Percentiles rank a stretch among this genome's conserved stretches.
These are phyloP conservation scores for Colletotrichum sp. DNA, from an alignment of 2,329 filamentous ascomycete genomes.

Conservation along the genomic window DNA sequence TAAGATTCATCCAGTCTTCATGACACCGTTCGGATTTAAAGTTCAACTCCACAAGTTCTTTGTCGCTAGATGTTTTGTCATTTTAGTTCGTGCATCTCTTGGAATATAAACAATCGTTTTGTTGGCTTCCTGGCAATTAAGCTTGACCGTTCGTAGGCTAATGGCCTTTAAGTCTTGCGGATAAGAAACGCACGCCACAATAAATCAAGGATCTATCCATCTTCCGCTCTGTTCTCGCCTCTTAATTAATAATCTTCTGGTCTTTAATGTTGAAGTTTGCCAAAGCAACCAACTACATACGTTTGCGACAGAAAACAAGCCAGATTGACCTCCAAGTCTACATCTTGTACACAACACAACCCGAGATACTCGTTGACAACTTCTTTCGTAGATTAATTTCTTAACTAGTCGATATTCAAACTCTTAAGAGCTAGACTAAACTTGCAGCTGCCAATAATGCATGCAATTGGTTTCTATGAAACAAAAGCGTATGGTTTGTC, in stretches of 20 bases:
- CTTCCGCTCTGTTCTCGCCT: neutral
- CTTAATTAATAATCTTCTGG: neutral
- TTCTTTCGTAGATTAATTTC: neutral
- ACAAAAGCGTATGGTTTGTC: constrained; percentile 35
- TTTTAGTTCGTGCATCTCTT: neutral
- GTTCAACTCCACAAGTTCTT: neutral
- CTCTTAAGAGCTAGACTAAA: neutral
- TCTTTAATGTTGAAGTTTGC: neutral
- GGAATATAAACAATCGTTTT: neutral
- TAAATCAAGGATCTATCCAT: neutral
- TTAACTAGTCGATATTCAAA: neutral
- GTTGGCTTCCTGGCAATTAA: neutral
- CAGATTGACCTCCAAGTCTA: neutral
- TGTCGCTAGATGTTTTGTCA: neutral
- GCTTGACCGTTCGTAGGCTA: neutral
- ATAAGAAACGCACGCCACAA: neutral
- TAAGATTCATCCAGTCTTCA: neutral
- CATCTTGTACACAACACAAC: neutral
- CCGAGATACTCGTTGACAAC: accelerated
- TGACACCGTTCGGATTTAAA: accelerated
- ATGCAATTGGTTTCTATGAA: neutral
- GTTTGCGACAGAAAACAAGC: neutral
- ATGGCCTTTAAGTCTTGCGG: neutral
- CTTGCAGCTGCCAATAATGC: neutral
- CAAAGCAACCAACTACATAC: neutral